Base-by-base conservation (phyloP, 768 basidiomycete genomes). In the Boletus insuetus region DNA sequence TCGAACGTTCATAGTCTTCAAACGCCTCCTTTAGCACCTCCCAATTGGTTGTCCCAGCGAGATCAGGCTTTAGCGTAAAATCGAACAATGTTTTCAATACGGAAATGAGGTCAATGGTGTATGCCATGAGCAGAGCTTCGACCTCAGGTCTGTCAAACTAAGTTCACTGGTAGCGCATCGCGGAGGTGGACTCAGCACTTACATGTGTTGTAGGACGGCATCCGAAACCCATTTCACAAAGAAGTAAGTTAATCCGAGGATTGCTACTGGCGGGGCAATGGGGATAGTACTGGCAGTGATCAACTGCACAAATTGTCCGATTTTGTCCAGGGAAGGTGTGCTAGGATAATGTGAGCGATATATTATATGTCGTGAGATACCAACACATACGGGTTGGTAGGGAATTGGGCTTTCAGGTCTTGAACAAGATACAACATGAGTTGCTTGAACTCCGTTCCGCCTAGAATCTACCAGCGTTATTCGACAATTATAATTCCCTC, bases 161-260 rank as follows among this genome's bases (percentile, higher is more conserved):
- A n/a, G 6, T 0, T 31, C 11, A 9, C 6, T 10, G 14, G 6
- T 9, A 9, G 26, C 40, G 9, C 22, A 16, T 8, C 40, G 3
- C 35, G 9, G 19, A 13, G 11, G 11, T 32, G 6, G 34, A 4
- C 2, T 1, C 3, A 38, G 14, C 37, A 44, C 51, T 44, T 32
- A 53, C 55, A 53, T 10, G 9, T n/a, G 41, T n/a, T 44, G 20
- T 14, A 53, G 34, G 34, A 48, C 45, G 5, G 46, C 13, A 19
- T 53, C 22, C 19, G 46, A 41, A 14, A 56, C 45, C 55, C 55
- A 56, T 38, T 47, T 38, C n/a, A 56, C 46, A 6, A 53, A 53
- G 20, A 48, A 42, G 8, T 32, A 56, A 8, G 46, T 24, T 11
- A 56, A 43, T 12, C 55, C 55, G 6, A 56, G 46, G 24, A 56